Base-by-base conservation (phyloP, 1,139 yeast genomes). In the Saccharomyces uvarum region DNA sequence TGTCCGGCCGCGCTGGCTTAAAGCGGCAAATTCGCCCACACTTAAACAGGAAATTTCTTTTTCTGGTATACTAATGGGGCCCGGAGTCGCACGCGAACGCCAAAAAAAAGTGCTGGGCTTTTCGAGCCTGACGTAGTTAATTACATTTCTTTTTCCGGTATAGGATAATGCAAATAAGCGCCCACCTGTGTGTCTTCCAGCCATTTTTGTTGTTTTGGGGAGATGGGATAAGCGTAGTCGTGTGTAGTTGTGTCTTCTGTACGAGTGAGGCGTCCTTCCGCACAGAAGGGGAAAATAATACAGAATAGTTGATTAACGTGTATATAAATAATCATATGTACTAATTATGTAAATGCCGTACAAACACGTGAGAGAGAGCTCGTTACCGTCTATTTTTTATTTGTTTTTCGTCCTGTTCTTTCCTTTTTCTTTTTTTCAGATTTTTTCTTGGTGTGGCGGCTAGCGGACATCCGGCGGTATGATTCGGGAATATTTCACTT, bases 401-500 rank as follows among this genome's bases (percentile, higher is more conserved):
- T 24, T 24, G 26, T 24, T 24, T 24, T 24, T 7, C 44, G 5
- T 41, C 24, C 2, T 51, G 51, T 26, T 52, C 48, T 9, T 14
- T 11, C 47, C 16, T 14, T 27, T 14, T 16, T 47, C 14, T 31
- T 44, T 31, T 32, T 51, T 26, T 16, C 9, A 24, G 14, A 27
- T 48, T 14, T 38, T 32, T n/a, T 48, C 38, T 14, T 4, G n/a
- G 27, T 14, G 50, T 4, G 26, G 13, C 24, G 31, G 41, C 27
- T 46, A 46, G 27, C 31, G 29, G 31, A 46, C 14, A 14, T 26
- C 24, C n/a, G 60, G 60, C 24, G 59, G 58, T 33, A 57, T 51
- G 27, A 63, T 59, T 53, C 57, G 57, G 11, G 66, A 63, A n/a
- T 60, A 62, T 54, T 65, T 66, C 44, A 62, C 54, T 49, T 61